These are phyloP conservation scores for Sicyos baderoa DNA, from an alignment of 306 rosid genomes.

Conservation along the genomic window DNA sequence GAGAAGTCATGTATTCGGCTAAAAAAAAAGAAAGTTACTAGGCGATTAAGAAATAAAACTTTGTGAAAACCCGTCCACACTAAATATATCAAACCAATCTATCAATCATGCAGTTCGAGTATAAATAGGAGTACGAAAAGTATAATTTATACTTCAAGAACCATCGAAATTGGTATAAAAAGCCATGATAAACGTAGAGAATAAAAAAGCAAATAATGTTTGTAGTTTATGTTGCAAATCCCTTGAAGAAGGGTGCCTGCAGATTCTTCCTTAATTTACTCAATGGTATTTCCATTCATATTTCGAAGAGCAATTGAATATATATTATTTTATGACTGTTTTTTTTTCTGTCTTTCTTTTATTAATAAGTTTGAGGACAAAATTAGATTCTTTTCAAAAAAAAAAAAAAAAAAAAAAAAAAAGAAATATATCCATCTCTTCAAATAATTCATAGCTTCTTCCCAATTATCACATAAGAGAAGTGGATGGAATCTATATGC, in stretches of 20 bases:
- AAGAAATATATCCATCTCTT: neutral
- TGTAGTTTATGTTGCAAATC: constrained; percentile 11
- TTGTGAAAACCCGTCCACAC: too few relatives aligned
- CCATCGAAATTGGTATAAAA: neutral
- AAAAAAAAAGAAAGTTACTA: too few relatives aligned
- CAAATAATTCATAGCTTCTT: neutral
- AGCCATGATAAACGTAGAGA: neutral
- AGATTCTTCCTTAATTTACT: constrained; percentile 16
- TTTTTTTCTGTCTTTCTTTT: neutral
- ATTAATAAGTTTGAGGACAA: neutral
- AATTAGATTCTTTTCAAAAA: neutral
- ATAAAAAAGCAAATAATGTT: neutral
- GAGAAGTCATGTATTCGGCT: too few relatives aligned
- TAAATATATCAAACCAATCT: too few relatives aligned
- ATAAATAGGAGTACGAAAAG: neutral
- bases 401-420: neutral
- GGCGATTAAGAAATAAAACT: too few relatives aligned
- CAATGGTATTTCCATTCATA: neutral
- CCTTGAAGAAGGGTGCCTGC: neutral
- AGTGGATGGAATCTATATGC: neutral
- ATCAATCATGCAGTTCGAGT: too few relatives aligned
- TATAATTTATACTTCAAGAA: neutral
- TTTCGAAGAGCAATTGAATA: neutral
- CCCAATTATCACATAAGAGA: constrained; percentile 24
- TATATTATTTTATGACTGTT: neutral